A percentile compares a stretch with the other conserved stretches of the same genome.
These are phyloP conservation scores for Holtermannia corniformis DNA, from an alignment of 768 basidiomycete genomes.

Conservation along the genomic window DNA sequence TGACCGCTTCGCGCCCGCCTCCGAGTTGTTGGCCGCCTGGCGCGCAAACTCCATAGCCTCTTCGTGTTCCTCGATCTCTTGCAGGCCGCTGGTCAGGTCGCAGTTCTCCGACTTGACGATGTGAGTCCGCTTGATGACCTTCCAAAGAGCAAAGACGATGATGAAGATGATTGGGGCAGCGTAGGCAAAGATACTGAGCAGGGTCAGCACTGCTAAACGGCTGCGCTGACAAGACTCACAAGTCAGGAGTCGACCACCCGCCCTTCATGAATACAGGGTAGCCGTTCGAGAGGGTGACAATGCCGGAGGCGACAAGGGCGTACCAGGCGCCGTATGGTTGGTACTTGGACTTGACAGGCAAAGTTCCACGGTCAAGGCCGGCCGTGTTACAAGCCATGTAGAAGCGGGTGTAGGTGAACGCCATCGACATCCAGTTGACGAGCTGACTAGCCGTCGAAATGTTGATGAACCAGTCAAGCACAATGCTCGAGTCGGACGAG, in stretches of 20 bases:
- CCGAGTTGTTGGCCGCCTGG: slow-evolving; percentile 9
- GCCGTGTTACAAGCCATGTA: slow-evolving; percentile 17
- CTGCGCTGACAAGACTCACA: too few species aligned
- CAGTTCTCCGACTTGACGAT: too few species aligned
- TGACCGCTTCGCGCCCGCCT: slow-evolving; percentile 1
- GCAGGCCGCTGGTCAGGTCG: too few species aligned
- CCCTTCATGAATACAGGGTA: slow-evolving; percentile 8
- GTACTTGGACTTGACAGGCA: slow-evolving; percentile 6
- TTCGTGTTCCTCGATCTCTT: slow-evolving; percentile 4
- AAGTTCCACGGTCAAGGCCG: slow-evolving; percentile 9
- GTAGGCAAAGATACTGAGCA: too few species aligned
- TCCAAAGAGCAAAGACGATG: too few species aligned
- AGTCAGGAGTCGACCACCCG: too few species aligned
- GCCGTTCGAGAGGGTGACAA: slow-evolving; percentile 9
- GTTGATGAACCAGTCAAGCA: slow-evolving; percentile 12
- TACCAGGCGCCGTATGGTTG: slow-evolving; percentile 10
- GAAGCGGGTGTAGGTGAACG: slow-evolving; percentile 22
- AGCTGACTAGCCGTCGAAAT: slow-evolving; percentile 19
- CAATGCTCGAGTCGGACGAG: slow-evolving; percentile 7
- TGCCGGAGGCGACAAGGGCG: background rate
- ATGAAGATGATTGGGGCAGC: too few species aligned
- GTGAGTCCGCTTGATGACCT: background rate
- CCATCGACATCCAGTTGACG: slow-evolving; percentile 21
- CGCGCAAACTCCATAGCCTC: slow-evolving; percentile 10
- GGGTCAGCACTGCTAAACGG: too few species aligned